Base-by-base conservation (phyloP, 225 moss, liverwort and hornwort genomes). In the Pseudisothecium myosuroides region DNA sequence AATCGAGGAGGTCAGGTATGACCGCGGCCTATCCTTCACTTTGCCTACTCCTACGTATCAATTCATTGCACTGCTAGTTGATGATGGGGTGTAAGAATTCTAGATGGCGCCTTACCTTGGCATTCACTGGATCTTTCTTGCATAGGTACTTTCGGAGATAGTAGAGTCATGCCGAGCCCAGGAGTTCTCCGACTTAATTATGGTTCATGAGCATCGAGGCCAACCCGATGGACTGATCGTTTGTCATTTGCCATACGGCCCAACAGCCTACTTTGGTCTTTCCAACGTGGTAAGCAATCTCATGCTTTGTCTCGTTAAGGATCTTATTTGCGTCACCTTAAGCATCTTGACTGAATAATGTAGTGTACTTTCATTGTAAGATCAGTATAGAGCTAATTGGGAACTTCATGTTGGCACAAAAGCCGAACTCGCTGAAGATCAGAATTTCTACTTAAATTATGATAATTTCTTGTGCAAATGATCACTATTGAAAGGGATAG, bases 1-100 rank as follows among this genome's bases (percentile, higher is more conserved):
- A 98, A 98, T 89, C 96, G 98, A 93, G 98, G 98, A 92, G 97
- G 98, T 74, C 98, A 98, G 98, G 98, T 97, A 90, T 84, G 94
- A 71, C 17, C 34, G 73, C 41, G 10, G 78, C 29, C 29, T 73
- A 39, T 63, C 83, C 54, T 89, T 31, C 47, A 49, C 76, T 76
- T 58, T 90, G 22, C 59, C 24, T 60, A 20, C 75, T 34, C 55
- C 49, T 60, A 20, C 23, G 36, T 79, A 54, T 50, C 37, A 50
- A 17, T 85, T 69, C 12, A 26, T 54, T 67, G 32, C 37, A 60
- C 61, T 39, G 36, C 37, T 63, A 14, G 58, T 76, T 86, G 81
- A 63, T 63, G 32, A 27, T 58, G 49, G 39, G 63, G 47, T 55
- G 27, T 23, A 58, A 58, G 73, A 72, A 50, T 24, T 85, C 26